These are phyloP conservation scores for Fonsecaea nubica DNA, from an alignment of 2,329 filamentous ascomycete species.

Conservation along the genomic window DNA sequence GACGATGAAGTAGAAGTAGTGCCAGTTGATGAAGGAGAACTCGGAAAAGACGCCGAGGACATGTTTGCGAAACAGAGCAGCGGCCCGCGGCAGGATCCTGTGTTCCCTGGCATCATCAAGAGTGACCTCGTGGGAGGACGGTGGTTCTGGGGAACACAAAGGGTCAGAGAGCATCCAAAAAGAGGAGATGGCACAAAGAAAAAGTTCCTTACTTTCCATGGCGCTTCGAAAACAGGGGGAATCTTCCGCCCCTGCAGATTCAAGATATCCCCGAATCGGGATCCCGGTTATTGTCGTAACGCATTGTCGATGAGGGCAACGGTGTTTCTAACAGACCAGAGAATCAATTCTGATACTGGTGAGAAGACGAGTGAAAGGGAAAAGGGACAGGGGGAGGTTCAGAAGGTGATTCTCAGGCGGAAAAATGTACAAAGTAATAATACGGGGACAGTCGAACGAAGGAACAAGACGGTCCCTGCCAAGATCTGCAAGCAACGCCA, in stretches of 20 bases:
- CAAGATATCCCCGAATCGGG: conserved; percentile 14
- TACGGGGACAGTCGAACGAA: not conserved
- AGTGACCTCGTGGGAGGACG: not conserved
- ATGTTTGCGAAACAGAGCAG: conserved; percentile 1
- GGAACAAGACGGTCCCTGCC: not conserved
- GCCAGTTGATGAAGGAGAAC: conserved; percentile 51
- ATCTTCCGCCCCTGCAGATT: not conserved
- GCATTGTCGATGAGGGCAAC: conserved; percentile 10
- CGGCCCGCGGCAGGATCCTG: conserved; percentile 1
- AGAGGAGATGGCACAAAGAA: not conserved
- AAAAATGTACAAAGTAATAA: not conserved
- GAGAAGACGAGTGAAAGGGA: not conserved
- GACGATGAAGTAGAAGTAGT: conserved; percentile 54
- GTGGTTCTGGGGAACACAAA: not conserved
- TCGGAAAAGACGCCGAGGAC: conserved; percentile 4
- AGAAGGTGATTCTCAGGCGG: not conserved
- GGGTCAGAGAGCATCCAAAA: conserved; percentile 4
- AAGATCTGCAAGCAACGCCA: not conserved
- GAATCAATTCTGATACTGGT: not conserved
- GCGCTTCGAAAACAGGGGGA: not conserved
- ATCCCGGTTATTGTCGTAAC: conserved; percentile 25
- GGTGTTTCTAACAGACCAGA: not conserved
- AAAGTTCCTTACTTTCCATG: conserved; percentile 14
- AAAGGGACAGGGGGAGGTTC: not conserved
- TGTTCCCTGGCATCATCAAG: conserved; percentile 1